These are phyloP conservation scores for Lachancea fermentati DNA, from an alignment of 805 yeast genomes.

Conservation along the genomic window DNA sequence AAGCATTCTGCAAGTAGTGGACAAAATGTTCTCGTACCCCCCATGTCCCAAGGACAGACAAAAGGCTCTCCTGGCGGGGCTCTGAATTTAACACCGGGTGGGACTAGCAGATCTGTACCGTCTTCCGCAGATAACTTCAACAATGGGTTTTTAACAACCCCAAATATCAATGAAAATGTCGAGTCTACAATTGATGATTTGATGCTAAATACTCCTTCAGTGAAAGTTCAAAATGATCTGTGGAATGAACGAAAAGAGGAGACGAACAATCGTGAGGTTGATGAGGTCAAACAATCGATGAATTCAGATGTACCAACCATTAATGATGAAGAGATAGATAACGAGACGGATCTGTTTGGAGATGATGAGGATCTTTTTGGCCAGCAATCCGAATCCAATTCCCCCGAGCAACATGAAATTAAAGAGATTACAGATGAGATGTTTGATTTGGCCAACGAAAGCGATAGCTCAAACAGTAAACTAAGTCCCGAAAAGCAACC, in stretches of 20 bases:
- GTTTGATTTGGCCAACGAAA: slow-evolving; percentile 12
- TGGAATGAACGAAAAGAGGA: slow-evolving; percentile 8
- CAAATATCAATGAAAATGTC: slow-evolving; percentile 11
- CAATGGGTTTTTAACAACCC: slow-evolving; percentile 10
- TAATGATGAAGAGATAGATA: slow-evolving; percentile 9
- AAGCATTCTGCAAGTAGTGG: slow-evolving; percentile 14
- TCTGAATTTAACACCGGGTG: slow-evolving; percentile 5
- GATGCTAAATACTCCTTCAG: slow-evolving; percentile 6
- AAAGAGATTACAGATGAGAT: slow-evolving; percentile 15
- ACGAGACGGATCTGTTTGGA: slow-evolving; percentile 30
- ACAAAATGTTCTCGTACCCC: background rate
- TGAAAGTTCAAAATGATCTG: slow-evolving; percentile 4
- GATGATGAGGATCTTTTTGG: slow-evolving; percentile 24
- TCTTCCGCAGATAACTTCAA: slow-evolving; percentile 5
- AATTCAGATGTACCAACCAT: background rate
- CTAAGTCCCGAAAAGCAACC: slow-evolving; percentile 2
- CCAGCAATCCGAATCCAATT: background rate
- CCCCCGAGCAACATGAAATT: background rate
- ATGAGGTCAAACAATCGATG: background rate
- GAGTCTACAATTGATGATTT: slow-evolving; percentile 8
- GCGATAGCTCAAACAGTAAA: slow-evolving; percentile 8
- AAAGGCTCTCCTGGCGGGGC: slow-evolving; percentile 6
- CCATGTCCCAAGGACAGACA: background rate
- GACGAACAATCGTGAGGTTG: slow-evolving; percentile 13
- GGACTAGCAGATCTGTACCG: slow-evolving; percentile 3